Base-by-base conservation (phyloP, 768 basidiomycete species). In the Mycena indigotica region DNA sequence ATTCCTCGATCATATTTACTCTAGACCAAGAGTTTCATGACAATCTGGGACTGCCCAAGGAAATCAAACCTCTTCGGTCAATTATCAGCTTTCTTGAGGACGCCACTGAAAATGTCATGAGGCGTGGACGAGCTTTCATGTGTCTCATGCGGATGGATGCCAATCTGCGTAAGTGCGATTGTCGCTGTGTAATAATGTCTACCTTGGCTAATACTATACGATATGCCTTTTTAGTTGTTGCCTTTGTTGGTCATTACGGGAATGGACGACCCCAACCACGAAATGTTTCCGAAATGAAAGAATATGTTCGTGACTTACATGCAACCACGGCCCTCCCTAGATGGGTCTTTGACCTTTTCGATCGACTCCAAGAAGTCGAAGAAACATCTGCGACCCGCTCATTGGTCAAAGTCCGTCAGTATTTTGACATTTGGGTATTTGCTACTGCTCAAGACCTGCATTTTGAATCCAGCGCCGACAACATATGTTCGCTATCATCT, bases 311-410 rank as follows among this genome's bases (percentile, higher is more conserved):
- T 26, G 44, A 40, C 21, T 35, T 68, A 50, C 46, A 58, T 21
- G 13, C 51, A 10, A 39, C 54, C 48, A 21, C 52, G 25, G 69
- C 70, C 2, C 53, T 70, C 21, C 70, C 72, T 1, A 60, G 52
- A 10, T 72, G 70, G 70, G 51, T 65, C 3, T 67, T 63, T 16
- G 50, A 62, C 15, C 25, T 73, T 21, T 26, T 72, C 3, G 68
- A 71, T 19, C 41, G 68, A 24, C 63, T 74, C n/a, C 56, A 66
- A 26, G 66, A 65, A 30, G 56, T 64, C 23, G 61, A 67, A n/a
- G 66, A 68, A 35, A 35, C 55, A n/a, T 29, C 23, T 6, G 13
- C 25, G 17, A 41, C 46, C 8, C 12, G 6, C 10, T 50, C 55
- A 17, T 10, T 30, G 12, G 28, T 48, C 21, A 24, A 46, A 32